Percentiles rank a stretch among this genome's conserved stretches.
Conservation (phyloP, 495 filamentous ascomycete species). For the Xylaria nigripes region DNA sequence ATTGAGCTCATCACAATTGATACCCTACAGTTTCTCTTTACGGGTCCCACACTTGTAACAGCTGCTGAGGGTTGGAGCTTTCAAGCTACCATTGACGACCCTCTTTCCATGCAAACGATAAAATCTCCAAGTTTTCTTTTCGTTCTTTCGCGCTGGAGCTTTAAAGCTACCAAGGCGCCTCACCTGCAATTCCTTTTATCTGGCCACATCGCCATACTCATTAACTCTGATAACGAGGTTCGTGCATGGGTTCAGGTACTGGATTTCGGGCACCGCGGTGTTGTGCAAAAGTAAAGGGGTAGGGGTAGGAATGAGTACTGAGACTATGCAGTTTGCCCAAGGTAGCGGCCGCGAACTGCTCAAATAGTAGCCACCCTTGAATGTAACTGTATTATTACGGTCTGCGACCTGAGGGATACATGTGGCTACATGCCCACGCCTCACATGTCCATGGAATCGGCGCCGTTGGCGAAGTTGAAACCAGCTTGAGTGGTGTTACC, state of each 20-base stretch:
- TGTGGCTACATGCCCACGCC: slow-evolving; percentile 11
- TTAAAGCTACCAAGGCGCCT: slow-evolving; percentile 45
- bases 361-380: slow-evolving; percentile 1
- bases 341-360: slow-evolving; percentile 15
- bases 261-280: slow-evolving; percentile 9
- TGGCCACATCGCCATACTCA: slow-evolving; percentile 20
- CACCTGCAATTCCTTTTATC: slow-evolving; percentile 26
- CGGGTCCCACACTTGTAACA: slow-evolving; percentile 1
- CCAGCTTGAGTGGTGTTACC: slow-evolving; percentile 55
- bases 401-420: slow-evolving; percentile 1
- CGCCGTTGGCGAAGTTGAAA: slow-evolving; percentile 92
- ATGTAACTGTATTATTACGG: slow-evolving; percentile 1
- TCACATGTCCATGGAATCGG: slow-evolving; percentile 99
- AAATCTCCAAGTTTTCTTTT: slow-evolving; percentile 14
- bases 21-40: background rate
- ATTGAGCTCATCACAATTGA: slow-evolving; percentile 1
- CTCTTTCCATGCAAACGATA: slow-evolving; percentile 20
- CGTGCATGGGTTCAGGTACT: slow-evolving; percentile 12
- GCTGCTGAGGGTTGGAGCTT: slow-evolving; percentile 40
- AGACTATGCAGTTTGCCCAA: slow-evolving; percentile 20
- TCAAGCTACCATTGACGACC: slow-evolving; percentile 44
- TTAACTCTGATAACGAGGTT: slow-evolving; percentile 36
- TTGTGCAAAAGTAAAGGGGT: slow-evolving; percentile 11
- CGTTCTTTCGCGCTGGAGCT: slow-evolving; percentile 39
- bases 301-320: slow-evolving; percentile 14